Conservation (phyloP, 2,329 filamentous ascomycete species). For the Fusarium coicis region DNA sequence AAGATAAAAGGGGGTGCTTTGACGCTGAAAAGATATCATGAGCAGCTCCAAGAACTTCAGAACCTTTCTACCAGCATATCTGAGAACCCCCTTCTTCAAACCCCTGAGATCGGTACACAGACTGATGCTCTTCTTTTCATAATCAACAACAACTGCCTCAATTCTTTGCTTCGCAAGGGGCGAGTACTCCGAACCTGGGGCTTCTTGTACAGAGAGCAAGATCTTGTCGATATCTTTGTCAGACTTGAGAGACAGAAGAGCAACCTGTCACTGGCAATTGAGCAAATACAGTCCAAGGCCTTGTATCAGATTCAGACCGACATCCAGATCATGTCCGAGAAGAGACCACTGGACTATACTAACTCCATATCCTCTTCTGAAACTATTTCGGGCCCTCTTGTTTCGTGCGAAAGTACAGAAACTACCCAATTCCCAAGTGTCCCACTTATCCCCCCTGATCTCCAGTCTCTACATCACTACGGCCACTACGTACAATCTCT, state of each 20-base stretch:
- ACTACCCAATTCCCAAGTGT: too few relatives aligned
- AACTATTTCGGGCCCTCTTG: too few relatives aligned
- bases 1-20: slow-evolving; percentile 40
- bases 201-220: slow-evolving; percentile 2
- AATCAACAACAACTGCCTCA: slow-evolving; percentile 18
- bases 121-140: slow-evolving; percentile 25
- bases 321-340: background rate
- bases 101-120: slow-evolving; percentile 24
- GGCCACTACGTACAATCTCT: too few relatives aligned
- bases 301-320: slow-evolving; percentile 37
- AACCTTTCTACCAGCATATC: slow-evolving; percentile 29
- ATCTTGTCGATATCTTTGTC: slow-evolving; percentile 28
- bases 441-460: too few relatives aligned
- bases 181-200: background rate
- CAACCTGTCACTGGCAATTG: slow-evolving; percentile 14
- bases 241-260: slow-evolving; percentile 33
- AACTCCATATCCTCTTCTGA: too few relatives aligned
- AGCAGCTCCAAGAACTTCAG: slow-evolving; percentile 37
- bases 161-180: background rate
- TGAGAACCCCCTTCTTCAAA: slow-evolving; percentile 38
- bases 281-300: slow-evolving; percentile 54
- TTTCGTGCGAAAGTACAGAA: too few relatives aligned
- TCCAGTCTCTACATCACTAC: too few relatives aligned
- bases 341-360: too few relatives aligned
- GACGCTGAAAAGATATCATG: slow-evolving; percentile 28